phyloP scores from a whole-genome alignment of 345 rosid species.

The Tarenaya hassleriana region DNA sequence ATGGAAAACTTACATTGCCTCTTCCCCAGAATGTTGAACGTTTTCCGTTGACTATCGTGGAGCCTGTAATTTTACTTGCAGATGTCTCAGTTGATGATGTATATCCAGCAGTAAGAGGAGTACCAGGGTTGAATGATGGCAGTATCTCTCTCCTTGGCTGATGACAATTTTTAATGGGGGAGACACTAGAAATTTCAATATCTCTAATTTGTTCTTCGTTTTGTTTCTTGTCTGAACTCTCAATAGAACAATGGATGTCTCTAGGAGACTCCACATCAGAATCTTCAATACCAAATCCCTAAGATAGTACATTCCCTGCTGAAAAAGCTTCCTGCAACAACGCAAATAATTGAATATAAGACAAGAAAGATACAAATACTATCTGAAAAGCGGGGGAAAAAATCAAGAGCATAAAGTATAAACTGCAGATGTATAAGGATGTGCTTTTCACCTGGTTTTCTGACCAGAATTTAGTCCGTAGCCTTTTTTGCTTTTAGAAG shows the following conservation, averaged over 20 bases:
- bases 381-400: too few species aligned
- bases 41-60: conserved; percentile 43
- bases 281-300: conserved; percentile 85
- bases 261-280: conserved; percentile 65
- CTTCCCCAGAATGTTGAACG: conserved; percentile 88
- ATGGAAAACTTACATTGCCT: conserved; percentile 51
- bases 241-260: conserved; percentile 45
- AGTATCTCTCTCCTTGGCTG: conserved; percentile 72
- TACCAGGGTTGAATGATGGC: conserved; percentile 56
- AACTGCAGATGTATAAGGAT: too few species aligned
- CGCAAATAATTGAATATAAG: neutral
- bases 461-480: too few species aligned
- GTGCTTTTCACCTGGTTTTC: too few species aligned
- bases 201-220: conserved; percentile 44
- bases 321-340: conserved; percentile 67
- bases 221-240: conserved; percentile 52
- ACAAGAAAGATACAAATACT: too few species aligned
- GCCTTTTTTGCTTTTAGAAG: too few species aligned
- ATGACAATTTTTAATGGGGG: conserved; percentile 53
- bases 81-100: conserved; percentile 59
- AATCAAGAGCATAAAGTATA: too few species aligned
- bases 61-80: conserved; percentile 45
- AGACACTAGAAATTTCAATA: conserved; percentile 43
- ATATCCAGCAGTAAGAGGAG: conserved; percentile 43
- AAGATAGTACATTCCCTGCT: conserved; percentile 28